phyloP scores from a whole-genome alignment of 1,139 yeast genomes.

The Debaryomyces coudertii region DNA sequence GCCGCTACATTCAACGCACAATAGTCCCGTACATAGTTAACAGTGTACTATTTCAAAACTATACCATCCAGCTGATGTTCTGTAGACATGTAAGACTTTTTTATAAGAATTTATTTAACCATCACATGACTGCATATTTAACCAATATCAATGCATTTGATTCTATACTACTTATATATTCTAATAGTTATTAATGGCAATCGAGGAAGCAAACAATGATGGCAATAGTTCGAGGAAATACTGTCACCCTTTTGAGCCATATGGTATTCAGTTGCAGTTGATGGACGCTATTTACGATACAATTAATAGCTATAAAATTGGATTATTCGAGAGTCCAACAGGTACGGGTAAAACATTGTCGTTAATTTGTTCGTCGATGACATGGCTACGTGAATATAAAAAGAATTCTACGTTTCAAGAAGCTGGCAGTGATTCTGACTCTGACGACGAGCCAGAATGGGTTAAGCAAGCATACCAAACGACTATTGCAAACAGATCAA shows the following conservation, averaged over 20 bases:
- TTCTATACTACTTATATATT: background rate
- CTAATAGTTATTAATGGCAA: background rate
- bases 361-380: conserved; percentile 79
- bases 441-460: conserved; percentile 66
- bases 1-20: too few species aligned
- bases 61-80: too few species aligned
- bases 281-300: conserved; percentile 76
- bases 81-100: too few species aligned
- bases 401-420: conserved; percentile 15
- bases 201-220: background rate
- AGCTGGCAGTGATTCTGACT: conserved; percentile 15
- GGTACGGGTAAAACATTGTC: conserved; percentile 95
- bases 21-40: too few species aligned
- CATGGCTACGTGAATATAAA: conserved; percentile 78
- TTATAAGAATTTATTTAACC: too few species aligned
- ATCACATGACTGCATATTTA: background rate
- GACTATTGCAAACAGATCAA: conserved; percentile 32
- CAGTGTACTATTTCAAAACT: too few species aligned
- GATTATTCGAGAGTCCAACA: conserved; percentile 91
- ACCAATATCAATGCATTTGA: background rate
- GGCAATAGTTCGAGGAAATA: conserved; percentile 27
- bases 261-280: conserved; percentile 72
- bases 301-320: conserved; percentile 65
- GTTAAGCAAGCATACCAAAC: conserved; percentile 49
- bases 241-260: conserved; percentile 82